Base-by-base conservation (phyloP, 2,329 filamentous ascomycete species). In the Beauveria australis region DNA sequence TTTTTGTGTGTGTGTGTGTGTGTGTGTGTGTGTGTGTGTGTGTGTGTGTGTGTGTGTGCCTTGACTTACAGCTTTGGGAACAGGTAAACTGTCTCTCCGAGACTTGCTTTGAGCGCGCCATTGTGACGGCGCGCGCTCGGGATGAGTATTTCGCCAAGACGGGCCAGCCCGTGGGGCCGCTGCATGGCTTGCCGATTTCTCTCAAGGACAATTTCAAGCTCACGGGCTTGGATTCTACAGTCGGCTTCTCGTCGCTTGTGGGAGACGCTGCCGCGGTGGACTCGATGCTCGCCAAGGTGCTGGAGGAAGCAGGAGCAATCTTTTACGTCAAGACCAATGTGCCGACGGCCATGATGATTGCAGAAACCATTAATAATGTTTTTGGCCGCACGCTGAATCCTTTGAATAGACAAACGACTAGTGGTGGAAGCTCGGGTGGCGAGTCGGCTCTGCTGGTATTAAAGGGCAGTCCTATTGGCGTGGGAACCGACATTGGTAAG, bases 121-220 rank as follows among this genome's bases (percentile, higher is more conserved):
- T 86, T 2, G 62, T 69, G 2, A 76, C 73, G 2, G 84, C 84
- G 0, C 69, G 69, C 41, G 66, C 71, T 3, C 72, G 81, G 1
- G 85, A 88, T 66, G 73, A 74, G n/a, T 71, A 83, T 62, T 64
- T 83, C 1, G 71, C 72, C n/a, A 66, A 66, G 37, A 79, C 78
- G 1, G 77, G 80, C 10, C 72, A 80, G 43, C 71, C 76, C 0
- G 24, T 76, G 0, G 88, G 88, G 0, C 86, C 87, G 2, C 77
- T 91, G 1, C 88, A 91, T 70, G 88, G 69, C 62, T 75, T 88
- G 1, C 85, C 85, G 3, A 72, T 87, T 33, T 85, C 85, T 0
- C 78, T 91, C 52, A 91, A 91, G 67, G 88, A 91, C 72, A 85
- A 87, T 67, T 87, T 89, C 75, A 81, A 89, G 61, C 73, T 89